phyloP scores from a whole-genome alignment of 768 basidiomycete genomes.

The Gyrodon lividus region DNA sequence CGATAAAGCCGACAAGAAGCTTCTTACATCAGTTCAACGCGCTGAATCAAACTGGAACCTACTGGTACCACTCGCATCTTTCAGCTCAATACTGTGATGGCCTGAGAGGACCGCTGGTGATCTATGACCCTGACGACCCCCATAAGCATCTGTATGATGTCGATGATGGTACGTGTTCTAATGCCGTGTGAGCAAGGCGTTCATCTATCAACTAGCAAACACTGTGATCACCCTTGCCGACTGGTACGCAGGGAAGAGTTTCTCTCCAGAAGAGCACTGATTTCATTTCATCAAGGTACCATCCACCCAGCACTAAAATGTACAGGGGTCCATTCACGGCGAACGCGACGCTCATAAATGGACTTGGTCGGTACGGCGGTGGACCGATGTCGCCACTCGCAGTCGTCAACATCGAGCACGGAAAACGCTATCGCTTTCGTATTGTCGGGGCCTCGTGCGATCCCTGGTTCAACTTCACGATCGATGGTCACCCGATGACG shows the following conservation, averaged over 20 bases:
- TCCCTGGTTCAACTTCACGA: conserved; percentile 41
- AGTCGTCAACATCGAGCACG: conserved; percentile 34
- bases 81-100: conserved; percentile 39
- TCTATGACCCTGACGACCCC: conserved; percentile 45
- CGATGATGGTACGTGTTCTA: conserved; percentile 35
- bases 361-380: conserved; percentile 35
- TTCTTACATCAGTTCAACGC: conserved; percentile 26
- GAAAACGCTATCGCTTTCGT: conserved; percentile 39
- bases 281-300: conserved; percentile 13
- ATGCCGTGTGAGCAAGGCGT: not conserved
- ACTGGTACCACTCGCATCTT: conserved; percentile 38
- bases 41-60: conserved; percentile 26
- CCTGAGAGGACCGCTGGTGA: conserved; percentile 31
- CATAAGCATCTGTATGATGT: conserved; percentile 38
- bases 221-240: conserved; percentile 47
- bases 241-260: conserved; percentile 20
- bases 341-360: conserved; percentile 39
- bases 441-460: conserved; percentile 42
- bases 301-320: conserved; percentile 10
- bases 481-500: conserved; percentile 44
- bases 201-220: conserved; percentile 14
- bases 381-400: conserved; percentile 35
- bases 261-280: not conserved
- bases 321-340: conserved; percentile 14
- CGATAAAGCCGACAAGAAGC: conserved; percentile 17